Evolutionary conservation across 108 stramenopile species (phyloP).

Genomic region (Skeletonema grethae): DNA sequence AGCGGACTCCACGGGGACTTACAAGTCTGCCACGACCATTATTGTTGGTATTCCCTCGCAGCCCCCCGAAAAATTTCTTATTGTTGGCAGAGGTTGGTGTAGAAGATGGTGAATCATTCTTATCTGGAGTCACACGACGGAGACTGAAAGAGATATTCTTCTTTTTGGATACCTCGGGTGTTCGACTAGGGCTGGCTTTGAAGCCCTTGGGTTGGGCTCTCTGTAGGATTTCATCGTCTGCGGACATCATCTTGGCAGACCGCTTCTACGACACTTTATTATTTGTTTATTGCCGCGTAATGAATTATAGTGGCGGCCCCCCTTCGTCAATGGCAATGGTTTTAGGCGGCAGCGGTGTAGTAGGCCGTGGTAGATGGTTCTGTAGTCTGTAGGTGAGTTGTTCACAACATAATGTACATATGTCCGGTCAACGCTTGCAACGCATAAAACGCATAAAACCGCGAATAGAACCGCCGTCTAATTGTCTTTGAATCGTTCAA

Average conservation of each 20-base stretch:
- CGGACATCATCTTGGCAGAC: background rate
- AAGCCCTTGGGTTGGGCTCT: slow-evolving; percentile 4
- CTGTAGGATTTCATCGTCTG: slow-evolving; percentile 2
- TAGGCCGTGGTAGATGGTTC: background rate
- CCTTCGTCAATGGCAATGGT: too few relatives aligned
- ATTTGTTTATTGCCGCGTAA: background rate
- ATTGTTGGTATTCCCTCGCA: background rate
- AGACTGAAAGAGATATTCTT: background rate
- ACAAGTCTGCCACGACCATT: background rate
- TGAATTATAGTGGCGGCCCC: background rate
- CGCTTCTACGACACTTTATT: background rate
- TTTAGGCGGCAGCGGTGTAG: background rate
- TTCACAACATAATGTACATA: too few relatives aligned
- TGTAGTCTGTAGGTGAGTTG: too few relatives aligned
- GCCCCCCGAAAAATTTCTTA: background rate
- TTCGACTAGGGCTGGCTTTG: background rate
- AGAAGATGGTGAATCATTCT: background rate
- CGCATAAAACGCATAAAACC: background rate
- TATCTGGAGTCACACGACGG: background rate
- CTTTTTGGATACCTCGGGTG: background rate
- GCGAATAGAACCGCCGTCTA: too few relatives aligned
- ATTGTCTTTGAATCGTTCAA: background rate
- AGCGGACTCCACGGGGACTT: background rate
- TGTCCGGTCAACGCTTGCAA: background rate
- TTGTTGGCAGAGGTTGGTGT: background rate